Base-by-base conservation (phyloP, 2,329 filamentous ascomycete species). In the Ilyonectria mors-panacis region DNA sequence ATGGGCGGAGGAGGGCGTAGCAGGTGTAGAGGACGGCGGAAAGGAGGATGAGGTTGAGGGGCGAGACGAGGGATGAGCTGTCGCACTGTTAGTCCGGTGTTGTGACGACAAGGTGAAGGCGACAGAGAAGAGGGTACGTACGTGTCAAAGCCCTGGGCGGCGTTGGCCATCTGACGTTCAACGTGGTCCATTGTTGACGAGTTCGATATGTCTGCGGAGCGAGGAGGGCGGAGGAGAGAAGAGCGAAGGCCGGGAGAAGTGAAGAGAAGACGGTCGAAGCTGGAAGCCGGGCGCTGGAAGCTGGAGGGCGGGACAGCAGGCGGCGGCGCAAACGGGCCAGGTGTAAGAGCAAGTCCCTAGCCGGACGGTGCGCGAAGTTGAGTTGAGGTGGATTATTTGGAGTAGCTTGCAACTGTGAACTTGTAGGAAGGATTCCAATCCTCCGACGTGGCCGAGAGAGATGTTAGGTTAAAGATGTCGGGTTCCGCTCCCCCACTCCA, bases 31-130 rank as follows among this genome's bases (percentile, higher is more conserved):
- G 73, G 70, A 90, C 81, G 70, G 88, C 78, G 73, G 82, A 81
- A 75, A 88, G 75, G 73, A 92, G 86, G 78, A 92, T 80, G 68
- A 88, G 68, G 83, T 92, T 92, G 76, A 92, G 85, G 5, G 90
- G 90, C 0, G 89, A 91, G 70, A 87, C 71, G 77, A 91, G 71
- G 65, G 81, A 79, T 74, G 81, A 78, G 69, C 81, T 85, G 72
- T 51, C 12, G 39, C 28, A 50, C 33, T 60, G 67, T 61, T 23
- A 56, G 55, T 23, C 26, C 30, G 44, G 15, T 2, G n/a, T 45
- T 13, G 30, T 44, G 33, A 48, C 21, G 12, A 47, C 17, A 26
- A 26, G 17, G 6, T 30, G 33, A 61, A 37, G 37, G 51, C 10
- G 50, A 55, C 35, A n/a, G 15, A 58, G 37, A 47, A 57, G 63